Percentiles rank a stretch among this genome's conserved stretches.
Evolutionary conservation across 805 yeast genomes (phyloP).

Genomic region (Ogataea pini): DNA sequence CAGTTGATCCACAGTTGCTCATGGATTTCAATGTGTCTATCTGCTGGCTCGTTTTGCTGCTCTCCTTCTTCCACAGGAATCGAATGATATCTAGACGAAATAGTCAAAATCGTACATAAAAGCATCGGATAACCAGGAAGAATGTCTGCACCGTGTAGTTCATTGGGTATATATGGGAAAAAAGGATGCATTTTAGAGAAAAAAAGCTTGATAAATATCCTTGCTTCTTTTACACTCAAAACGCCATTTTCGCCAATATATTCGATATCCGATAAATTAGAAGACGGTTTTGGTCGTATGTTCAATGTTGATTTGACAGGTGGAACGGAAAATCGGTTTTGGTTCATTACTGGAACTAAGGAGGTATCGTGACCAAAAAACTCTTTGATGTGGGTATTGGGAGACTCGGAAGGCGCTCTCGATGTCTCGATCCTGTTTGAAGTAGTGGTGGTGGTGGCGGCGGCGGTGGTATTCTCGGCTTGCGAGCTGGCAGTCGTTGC

Average conservation of each 20-base stretch:
- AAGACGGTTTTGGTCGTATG: constrained; percentile 49
- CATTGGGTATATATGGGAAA: constrained; percentile 82
- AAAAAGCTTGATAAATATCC: constrained; percentile 56
- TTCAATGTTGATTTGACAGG: constrained; percentile 42
- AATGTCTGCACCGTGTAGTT: constrained; percentile 63
- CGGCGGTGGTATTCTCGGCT: no score
- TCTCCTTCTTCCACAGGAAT: constrained; percentile 42
- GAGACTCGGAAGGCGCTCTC: constrained; percentile 6
- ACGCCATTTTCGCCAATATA: constrained; percentile 58
- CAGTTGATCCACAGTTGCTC: constrained; percentile 83
- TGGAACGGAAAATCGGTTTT: constrained; percentile 42
- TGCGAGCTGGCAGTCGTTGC: no score
- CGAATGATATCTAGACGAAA: constrained; percentile 75
- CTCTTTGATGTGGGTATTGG: constrained; percentile 19
- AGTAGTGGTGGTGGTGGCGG: background rate
- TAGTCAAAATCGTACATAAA: constrained; percentile 76
- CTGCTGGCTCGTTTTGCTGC: background rate
- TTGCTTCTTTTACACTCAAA: constrained; percentile 64
- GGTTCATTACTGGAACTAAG: constrained; percentile 25
- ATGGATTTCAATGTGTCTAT: constrained; percentile 61
- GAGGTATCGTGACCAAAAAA: constrained; percentile 33
- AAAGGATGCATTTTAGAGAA: constrained; percentile 84
- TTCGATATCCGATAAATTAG: constrained; percentile 56
- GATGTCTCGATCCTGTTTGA: background rate
- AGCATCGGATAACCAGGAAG: constrained; percentile 80